Percentiles rank a stretch among this genome's conserved stretches.
These are phyloP conservation scores for Plasmodium malariae DNA, from an alignment of 169 alveolate species.

Conservation along the genomic window DNA sequence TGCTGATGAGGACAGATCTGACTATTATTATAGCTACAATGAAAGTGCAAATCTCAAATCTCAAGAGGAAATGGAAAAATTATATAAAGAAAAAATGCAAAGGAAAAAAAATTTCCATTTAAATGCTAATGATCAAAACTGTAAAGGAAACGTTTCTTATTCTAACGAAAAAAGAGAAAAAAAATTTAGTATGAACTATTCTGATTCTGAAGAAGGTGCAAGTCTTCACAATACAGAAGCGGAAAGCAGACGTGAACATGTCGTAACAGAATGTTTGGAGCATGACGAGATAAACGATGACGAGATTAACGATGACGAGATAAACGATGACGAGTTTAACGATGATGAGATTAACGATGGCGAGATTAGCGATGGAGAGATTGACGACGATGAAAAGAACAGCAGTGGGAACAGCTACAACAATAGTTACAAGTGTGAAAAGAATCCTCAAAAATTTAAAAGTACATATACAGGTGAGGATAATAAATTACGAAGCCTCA, in stretches of 20 bases:
- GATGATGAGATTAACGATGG: background rate
- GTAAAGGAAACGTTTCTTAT: conserved; percentile 3
- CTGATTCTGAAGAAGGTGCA: conserved; percentile 10
- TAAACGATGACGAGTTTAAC: background rate
- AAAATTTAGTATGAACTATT: background rate
- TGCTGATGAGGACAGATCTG: conserved; percentile 1
- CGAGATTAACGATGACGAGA: background rate
- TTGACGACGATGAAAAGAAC: background rate
- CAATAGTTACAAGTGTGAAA: no score
- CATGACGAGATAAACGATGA: no score
- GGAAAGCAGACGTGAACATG: conserved; percentile 15
- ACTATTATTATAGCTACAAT: conserved; percentile 37
- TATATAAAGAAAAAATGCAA: background rate
- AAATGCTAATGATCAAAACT: background rate
- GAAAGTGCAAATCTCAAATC: conserved; percentile 25
- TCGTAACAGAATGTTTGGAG: conserved; percentile 10
- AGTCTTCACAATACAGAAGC: conserved; percentile 17
- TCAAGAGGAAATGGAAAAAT: conserved; percentile 7
- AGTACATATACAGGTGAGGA: background rate
- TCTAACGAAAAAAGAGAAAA: conserved; percentile 16
- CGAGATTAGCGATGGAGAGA: background rate
- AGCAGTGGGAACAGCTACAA: no score
- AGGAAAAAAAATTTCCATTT: conserved; percentile 2
- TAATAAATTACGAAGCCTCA: background rate
- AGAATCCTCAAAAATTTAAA: no score